Evolutionary conservation across 306 rosid species (phyloP), one percentile per base, ranked within the genome.

Genomic region (Dicorynia guianensis): DNA sequence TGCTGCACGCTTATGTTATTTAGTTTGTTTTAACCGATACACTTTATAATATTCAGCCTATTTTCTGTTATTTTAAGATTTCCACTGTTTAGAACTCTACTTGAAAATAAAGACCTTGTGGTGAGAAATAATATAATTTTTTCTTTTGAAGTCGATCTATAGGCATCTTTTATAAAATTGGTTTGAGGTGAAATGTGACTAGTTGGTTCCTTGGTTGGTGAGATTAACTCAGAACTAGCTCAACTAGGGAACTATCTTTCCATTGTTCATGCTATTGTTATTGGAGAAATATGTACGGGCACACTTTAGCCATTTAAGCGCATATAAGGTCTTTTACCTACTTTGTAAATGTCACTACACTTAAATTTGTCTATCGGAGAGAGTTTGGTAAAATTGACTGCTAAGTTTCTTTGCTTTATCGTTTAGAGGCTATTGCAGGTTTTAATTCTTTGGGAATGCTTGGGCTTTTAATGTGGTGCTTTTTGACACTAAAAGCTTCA

Each of bases 251-350:
- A 25, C 39, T 55, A 61, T 55, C 69, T 69, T 3, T 76, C 33
- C 11, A 48, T 20, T 69, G 63, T 76, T 60, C 49, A 47, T 76
- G 33, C 15, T 11, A 15, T 12, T 18, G 18, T 20, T 52, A 42
- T 68, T 75, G 67, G 17, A 69, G 73, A 34, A 61, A 75, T 60
- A 18, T 7, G 58, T 50, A 49, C 12, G 49, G 47, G 69, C 7
- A 69, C 47, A 53, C 55, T 17, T 25, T 69, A 39, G 54, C 25
- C 30, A 17, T 15, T 36, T 50, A 18, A 56, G 70, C 62, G 56
- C 48, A 11, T 18, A 7, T 34, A 48, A 5, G 60, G 18, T 66
- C 69, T 52, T 48, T 38, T 36, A 47, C 15, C 12, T 13, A 71
- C 33, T 8, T 44, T 14, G 54, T 42, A 20, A 54, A 58, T 25